Percentiles rank a stretch among this genome's conserved stretches.
Conservation (phyloP, 306 rosid species). For the Lathyrus sativus region DNA sequence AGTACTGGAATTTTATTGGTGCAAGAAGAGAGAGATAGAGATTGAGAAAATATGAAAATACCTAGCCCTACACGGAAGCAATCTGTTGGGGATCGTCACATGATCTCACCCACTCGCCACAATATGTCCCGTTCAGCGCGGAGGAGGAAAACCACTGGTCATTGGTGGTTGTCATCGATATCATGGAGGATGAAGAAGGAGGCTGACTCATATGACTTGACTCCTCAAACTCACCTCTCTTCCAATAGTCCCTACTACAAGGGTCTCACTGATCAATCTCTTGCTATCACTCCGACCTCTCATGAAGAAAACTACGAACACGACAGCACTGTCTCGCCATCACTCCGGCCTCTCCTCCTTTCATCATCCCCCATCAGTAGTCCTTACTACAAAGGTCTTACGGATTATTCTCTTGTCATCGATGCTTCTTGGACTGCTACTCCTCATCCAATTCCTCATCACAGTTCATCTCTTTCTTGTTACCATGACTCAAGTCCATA, state of each 20-base stretch:
- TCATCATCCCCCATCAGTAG: constrained; percentile 31
- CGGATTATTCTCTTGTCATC: constrained; percentile 35
- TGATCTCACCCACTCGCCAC: constrained; percentile 12
- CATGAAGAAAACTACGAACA: not conserved
- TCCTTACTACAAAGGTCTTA: constrained; percentile 49
- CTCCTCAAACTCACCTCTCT: not conserved
- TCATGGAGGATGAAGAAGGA: constrained; percentile 16
- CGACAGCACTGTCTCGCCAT: not conserved
- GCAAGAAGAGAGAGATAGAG: not conserved
- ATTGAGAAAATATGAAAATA: not conserved
- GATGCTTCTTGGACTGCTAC: constrained; percentile 8
- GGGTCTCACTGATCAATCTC: constrained; percentile 41
- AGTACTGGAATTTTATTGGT: not conserved
- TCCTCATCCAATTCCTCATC: not conserved
- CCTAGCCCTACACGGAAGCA: constrained; percentile 8
- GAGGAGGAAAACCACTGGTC: constrained; percentile 8
- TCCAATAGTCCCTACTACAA: constrained; percentile 11
- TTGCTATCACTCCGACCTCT: constrained; percentile 32
- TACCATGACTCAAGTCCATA: constrained; percentile 35
- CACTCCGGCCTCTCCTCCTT: constrained; percentile 5
- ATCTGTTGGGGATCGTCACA: constrained; percentile 12
- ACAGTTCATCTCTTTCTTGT: not conserved
- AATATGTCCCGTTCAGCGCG: not conserved
- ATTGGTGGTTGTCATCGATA: constrained; percentile 15
- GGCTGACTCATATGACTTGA: not conserved